These are phyloP conservation scores for Apiotrichum porosum DNA, from an alignment of 1,284 basidiomycete species.

Conservation along the genomic window DNA sequence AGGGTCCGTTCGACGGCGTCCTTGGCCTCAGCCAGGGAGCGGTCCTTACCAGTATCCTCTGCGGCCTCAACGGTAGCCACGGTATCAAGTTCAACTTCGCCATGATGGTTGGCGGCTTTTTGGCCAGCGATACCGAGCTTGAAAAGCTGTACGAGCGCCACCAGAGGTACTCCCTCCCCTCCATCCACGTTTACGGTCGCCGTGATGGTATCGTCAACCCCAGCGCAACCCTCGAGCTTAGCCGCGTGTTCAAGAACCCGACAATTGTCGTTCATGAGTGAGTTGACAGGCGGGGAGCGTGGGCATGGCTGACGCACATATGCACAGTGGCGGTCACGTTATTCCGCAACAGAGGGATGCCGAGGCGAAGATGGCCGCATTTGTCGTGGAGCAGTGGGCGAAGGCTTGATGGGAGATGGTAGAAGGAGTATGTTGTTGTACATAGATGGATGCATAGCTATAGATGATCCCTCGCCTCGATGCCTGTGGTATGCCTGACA, in stretches of 20 bases:
- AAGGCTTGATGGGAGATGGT: too few species aligned
- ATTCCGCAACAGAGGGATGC: neutral
- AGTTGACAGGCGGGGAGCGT: neutral
- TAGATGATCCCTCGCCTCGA: too few species aligned
- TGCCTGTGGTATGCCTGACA: too few species aligned
- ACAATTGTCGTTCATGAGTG: neutral
- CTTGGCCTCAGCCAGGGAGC: slow-evolving; percentile 83
- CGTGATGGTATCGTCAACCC: slow-evolving; percentile 73
- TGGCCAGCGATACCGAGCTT: slow-evolving; percentile 20
- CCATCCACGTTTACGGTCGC: slow-evolving; percentile 71
- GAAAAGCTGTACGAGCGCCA: slow-evolving; percentile 48
- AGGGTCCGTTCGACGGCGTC: slow-evolving; percentile 57
- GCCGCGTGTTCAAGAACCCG: neutral
- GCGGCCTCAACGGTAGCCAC: slow-evolving; percentile 62
- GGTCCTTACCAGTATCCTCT: slow-evolving; percentile 65
- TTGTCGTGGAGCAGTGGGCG: too few species aligned
- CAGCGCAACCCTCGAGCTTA: slow-evolving; percentile 60
- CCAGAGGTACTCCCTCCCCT: slow-evolving; percentile 49
- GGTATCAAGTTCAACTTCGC: slow-evolving; percentile 55
- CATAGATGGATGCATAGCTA: too few species aligned
- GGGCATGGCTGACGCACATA: neutral
- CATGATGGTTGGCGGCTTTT: slow-evolving; percentile 54
- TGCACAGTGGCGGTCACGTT: slow-evolving; percentile 1
- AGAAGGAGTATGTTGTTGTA: too few species aligned
- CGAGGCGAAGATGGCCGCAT: too few species aligned